Evolutionary conservation across 441 rosid genomes (phyloP).

Genomic region (Gossypium schwendimanii): DNA sequence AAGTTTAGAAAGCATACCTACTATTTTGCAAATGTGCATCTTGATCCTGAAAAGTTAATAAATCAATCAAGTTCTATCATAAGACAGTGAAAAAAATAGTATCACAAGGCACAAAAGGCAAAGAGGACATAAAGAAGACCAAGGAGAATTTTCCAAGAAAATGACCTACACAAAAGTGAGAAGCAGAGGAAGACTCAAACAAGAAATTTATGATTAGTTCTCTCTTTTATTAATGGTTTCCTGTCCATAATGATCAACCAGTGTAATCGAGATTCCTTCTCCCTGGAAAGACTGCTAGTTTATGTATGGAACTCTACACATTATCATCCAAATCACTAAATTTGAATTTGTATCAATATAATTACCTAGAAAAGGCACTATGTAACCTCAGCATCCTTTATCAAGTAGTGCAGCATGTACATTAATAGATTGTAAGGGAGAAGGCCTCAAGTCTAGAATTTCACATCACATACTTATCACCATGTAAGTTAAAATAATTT

Average conservation of each 20-base stretch:
- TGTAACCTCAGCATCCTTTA: background rate
- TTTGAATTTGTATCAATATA: background rate
- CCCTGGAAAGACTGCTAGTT: background rate
- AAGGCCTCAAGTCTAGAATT: background rate
- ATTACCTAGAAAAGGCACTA: background rate
- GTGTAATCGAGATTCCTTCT: conserved; percentile 8
- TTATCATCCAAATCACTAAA: background rate
- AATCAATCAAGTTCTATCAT: conserved; percentile 16
- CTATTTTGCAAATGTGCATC: conserved; percentile 48
- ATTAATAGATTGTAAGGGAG: background rate
- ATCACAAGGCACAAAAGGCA: background rate
- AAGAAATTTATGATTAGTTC: background rate
- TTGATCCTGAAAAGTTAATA: conserved; percentile 57
- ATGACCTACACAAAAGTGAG: background rate
- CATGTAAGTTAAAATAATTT: background rate
- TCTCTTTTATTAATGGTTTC: conserved; percentile 1
- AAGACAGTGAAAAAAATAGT: conserved; percentile 9
- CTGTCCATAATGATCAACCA: background rate
- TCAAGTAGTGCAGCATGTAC: background rate
- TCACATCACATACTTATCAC: background rate
- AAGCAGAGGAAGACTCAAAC: background rate
- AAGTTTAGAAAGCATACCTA: conserved; percentile 46
- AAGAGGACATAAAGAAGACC: background rate
- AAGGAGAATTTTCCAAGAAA: background rate
- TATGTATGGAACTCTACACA: background rate